A percentile compares a stretch with the other conserved stretches of the same genome.
phyloP scores from a whole-genome alignment of 179 eudicot species.

The Corrigiola litoralis region DNA sequence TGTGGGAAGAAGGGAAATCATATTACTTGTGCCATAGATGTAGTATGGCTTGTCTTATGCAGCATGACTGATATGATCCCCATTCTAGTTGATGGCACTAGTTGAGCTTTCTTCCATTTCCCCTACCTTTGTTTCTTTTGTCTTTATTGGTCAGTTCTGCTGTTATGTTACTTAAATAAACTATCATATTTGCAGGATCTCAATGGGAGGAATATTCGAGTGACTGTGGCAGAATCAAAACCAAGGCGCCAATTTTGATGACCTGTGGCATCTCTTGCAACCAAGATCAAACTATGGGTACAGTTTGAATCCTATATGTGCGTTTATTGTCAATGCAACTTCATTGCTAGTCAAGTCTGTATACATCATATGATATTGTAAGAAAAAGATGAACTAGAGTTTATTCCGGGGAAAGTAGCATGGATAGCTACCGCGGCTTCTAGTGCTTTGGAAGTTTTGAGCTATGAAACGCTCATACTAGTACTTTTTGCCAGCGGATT shows the following conservation, averaged over 20 bases:
- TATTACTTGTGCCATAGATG: no score
- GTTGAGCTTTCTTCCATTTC: neutral
- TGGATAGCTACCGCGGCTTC: no score
- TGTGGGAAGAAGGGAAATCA: no score
- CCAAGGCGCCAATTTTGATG: conserved; percentile 52
- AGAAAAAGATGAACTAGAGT: no score
- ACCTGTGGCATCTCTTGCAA: conserved; percentile 5
- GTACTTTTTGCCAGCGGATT: no score
- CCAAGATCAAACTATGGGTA: conserved; percentile 12
- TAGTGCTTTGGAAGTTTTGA: no score
- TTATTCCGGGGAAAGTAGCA: no score
- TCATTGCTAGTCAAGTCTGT: neutral
- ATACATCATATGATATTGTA: no score
- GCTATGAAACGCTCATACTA: no score
- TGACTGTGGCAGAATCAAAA: conserved; percentile 71
- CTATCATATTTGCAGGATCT: conserved; percentile 60
- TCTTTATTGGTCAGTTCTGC: neutral
- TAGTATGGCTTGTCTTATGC: no score
- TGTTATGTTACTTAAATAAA: neutral
- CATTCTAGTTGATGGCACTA: neutral
- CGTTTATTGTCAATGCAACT: neutral
- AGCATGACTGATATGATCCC: neutral
- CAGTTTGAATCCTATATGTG: neutral
- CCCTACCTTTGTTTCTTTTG: neutral
- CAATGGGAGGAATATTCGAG: conserved; percentile 76